Evolutionary conservation across 257 asterid species (phyloP).

Genomic region (Nicotiana noctiflora): DNA sequence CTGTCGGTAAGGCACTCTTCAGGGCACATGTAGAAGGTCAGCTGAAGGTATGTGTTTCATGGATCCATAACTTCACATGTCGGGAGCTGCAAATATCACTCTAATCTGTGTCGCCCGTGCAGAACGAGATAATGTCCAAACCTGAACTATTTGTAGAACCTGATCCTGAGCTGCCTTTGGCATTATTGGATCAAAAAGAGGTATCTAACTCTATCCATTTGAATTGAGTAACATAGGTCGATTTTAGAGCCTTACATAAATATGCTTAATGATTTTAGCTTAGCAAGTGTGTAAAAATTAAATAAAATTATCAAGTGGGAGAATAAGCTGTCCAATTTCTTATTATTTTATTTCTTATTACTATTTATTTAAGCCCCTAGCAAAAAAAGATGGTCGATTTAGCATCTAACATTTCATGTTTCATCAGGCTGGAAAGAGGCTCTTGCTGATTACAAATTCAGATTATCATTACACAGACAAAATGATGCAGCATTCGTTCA

Average conservation of each 20-base stretch:
- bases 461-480: constrained; percentile 87
- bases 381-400: not conserved
- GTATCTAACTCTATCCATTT: constrained; percentile 23
- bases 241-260: not conserved
- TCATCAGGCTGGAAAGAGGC: constrained; percentile 78
- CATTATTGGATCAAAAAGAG: constrained; percentile 85
- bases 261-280: not conserved
- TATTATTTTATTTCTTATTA: too few relatives aligned
- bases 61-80: constrained; percentile 17
- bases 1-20: constrained; percentile 92
- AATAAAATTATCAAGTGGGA: not conserved
- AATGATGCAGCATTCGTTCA: constrained; percentile 93
- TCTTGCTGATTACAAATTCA: constrained; percentile 84
- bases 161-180: constrained; percentile 92
- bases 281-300: not conserved
- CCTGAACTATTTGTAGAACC: constrained; percentile 91
- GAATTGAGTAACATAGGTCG: not conserved
- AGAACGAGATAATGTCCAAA: constrained; percentile 89
- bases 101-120: constrained; percentile 24
- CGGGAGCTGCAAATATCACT: constrained; percentile 14
- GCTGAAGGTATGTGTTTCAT: constrained; percentile 52
- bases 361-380: not conserved
- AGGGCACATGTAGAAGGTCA: constrained; percentile 97
- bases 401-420: constrained; percentile 15
- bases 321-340: not conserved